Percentiles rank a stretch among this genome's conserved stretches.
phyloP scores from a whole-genome alignment of 257 asterid species.

The Nicotiana tomentosiformis region DNA sequence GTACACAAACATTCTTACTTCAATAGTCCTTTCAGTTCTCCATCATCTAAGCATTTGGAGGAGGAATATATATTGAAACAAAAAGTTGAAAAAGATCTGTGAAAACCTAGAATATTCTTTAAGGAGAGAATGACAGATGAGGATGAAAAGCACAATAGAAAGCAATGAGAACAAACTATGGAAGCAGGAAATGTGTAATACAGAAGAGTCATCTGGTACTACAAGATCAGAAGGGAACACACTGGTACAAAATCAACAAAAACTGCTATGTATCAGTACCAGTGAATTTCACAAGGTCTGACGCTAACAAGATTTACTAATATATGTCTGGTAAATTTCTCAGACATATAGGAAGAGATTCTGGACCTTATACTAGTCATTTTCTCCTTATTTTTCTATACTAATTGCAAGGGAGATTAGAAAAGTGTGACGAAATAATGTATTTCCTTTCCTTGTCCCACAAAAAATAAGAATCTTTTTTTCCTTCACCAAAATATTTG shows the following conservation, averaged over 20 bases:
- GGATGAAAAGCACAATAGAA: background rate
- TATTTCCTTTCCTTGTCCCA: background rate
- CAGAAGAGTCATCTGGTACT: background rate
- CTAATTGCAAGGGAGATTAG: background rate
- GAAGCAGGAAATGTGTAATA: background rate
- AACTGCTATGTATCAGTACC: background rate
- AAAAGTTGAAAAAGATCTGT: background rate
- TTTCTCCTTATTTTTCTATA: background rate
- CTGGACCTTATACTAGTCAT: background rate
- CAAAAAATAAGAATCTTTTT: background rate
- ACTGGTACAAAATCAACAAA: background rate
- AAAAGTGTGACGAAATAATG: background rate
- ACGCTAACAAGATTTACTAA: background rate
- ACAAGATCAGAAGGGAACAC: background rate
- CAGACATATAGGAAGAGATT: background rate
- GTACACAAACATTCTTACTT: constrained; percentile 9
- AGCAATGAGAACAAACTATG: background rate
- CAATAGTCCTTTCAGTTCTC: background rate
- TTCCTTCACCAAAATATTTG: background rate
- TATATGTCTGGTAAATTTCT: background rate
- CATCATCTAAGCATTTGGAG: background rate
- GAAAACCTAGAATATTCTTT: background rate
- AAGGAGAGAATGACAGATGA: background rate
- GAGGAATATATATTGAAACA: background rate
- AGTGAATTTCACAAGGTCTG: background rate